These are phyloP conservation scores for Chlamydomonas sp. DNA, from an alignment of 139 green algal genomes.

Conservation along the genomic window DNA sequence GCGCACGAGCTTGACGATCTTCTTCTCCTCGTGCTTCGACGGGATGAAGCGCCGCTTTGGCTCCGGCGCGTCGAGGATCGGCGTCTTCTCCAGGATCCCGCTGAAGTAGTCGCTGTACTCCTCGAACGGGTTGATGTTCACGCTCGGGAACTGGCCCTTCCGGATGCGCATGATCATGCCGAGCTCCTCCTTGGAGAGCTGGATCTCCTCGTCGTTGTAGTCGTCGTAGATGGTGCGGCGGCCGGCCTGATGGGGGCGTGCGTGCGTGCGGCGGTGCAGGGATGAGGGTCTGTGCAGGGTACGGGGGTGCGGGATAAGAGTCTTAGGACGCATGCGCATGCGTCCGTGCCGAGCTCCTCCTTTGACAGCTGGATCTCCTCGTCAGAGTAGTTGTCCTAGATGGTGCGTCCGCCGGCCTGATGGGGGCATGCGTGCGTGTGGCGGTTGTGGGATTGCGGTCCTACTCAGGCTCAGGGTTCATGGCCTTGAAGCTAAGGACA, in stretches of 20 bases:
- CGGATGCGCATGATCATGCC: conserved; percentile 86
- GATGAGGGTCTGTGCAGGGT: neutral
- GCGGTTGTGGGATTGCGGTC: neutral
- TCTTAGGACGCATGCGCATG: too few relatives aligned
- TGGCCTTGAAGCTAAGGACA: too few relatives aligned
- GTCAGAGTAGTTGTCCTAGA: conserved; percentile 93
- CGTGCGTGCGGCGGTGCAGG: neutral
- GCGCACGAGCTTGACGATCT: conserved; percentile 68
- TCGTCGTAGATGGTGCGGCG: conserved; percentile 88
- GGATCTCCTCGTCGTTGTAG: conserved; percentile 96
- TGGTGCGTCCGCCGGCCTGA: conserved; percentile 38
- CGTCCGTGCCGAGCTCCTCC: conserved; percentile 18
- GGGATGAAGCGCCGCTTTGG: conserved; percentile 94
- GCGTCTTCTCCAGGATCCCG: conserved; percentile 61
- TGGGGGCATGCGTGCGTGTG: neutral
- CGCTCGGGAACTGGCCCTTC: conserved; percentile 80
- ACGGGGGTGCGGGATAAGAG: neutral
- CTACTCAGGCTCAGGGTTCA: too few relatives aligned
- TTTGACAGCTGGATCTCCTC: conserved; percentile 78
- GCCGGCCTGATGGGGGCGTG: neutral
- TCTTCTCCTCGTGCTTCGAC: conserved; percentile 94
- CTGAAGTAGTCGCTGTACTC: conserved; percentile 63
- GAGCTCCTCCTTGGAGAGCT: conserved; percentile 78
- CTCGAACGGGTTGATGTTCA: conserved; percentile 69
- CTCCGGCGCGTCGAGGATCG: conserved; percentile 74